Evolutionary conservation across 441 rosid genomes (phyloP).

Genomic region (Gossypium schwendimanii): DNA sequence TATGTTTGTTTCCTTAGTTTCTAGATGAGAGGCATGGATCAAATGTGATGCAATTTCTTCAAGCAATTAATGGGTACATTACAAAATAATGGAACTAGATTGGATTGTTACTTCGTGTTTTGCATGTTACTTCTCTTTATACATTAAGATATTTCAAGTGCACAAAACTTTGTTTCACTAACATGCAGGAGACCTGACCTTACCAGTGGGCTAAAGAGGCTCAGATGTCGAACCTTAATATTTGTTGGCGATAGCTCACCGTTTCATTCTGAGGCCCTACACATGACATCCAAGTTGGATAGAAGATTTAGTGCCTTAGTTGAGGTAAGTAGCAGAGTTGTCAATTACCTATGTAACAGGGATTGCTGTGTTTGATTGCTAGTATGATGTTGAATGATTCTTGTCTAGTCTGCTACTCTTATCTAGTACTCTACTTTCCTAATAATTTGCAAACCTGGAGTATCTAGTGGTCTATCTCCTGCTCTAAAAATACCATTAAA

Average conservation of each 20-base stretch:
- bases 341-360: background rate
- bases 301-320: conserved; percentile 65
- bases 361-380: background rate
- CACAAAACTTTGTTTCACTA: background rate
- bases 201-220: conserved; percentile 43
- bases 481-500: background rate
- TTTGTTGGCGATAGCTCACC: conserved; percentile 76
- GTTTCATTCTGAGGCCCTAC: conserved; percentile 62
- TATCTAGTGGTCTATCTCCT: background rate
- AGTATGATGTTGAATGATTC: background rate
- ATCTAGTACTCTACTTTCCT: background rate
- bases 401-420: background rate
- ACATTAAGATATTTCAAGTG: conserved; percentile 4
- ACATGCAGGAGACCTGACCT: conserved; percentile 54
- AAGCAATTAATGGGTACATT: conserved; percentile 51
- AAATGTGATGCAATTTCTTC: conserved; percentile 51
- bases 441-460: background rate
- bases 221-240: conserved; percentile 62
- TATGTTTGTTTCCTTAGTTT: conserved; percentile 32
- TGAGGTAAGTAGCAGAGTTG: conserved; percentile 36
- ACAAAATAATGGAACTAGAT: background rate
- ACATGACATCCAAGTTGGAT: conserved; percentile 59
- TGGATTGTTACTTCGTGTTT: background rate
- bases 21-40: conserved; percentile 56
- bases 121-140: background rate